Evolutionary conservation across 2,329 filamentous ascomycete species (phyloP).

Genomic region (Talaromyces islandicus): DNA sequence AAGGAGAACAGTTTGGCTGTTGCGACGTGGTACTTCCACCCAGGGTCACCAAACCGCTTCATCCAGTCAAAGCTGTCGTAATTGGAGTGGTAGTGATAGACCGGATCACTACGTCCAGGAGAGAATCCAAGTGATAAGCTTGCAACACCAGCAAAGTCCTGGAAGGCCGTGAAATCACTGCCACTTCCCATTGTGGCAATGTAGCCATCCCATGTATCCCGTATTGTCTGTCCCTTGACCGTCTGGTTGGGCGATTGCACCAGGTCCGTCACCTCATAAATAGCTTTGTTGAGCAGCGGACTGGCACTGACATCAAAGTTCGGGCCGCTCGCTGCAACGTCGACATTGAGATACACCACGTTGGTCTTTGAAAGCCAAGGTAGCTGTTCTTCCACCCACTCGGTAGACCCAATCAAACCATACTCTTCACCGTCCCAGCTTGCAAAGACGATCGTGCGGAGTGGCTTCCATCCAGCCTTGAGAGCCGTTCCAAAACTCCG

Average conservation of each 20-base stretch:
- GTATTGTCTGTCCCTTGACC: constrained; percentile 60
- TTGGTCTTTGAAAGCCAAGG: constrained; percentile 70
- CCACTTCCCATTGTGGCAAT: constrained; percentile 66
- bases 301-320: constrained; percentile 62
- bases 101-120: constrained; percentile 35
- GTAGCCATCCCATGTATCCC: constrained; percentile 58
- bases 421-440: constrained; percentile 83
- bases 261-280: constrained; percentile 59
- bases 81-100: constrained; percentile 76
- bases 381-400: constrained; percentile 88
- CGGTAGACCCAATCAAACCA: constrained; percentile 76
- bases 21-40: constrained; percentile 55
- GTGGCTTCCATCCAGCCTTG: constrained; percentile 71
- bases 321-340: constrained; percentile 64
- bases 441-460: constrained; percentile 88
- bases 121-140: constrained; percentile 60
- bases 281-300: constrained; percentile 67
- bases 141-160: constrained; percentile 64
- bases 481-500: constrained; percentile 68
- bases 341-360: constrained; percentile 81
- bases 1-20: constrained; percentile 62
- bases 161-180: constrained; percentile 69
- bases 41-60: constrained; percentile 65
- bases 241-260: constrained; percentile 73
- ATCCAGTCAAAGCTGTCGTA: constrained; percentile 85